These are phyloP conservation scores for Cadophora luteo-olivacea DNA, from an alignment of 2,329 filamentous ascomycete species.

Conservation along the genomic window DNA sequence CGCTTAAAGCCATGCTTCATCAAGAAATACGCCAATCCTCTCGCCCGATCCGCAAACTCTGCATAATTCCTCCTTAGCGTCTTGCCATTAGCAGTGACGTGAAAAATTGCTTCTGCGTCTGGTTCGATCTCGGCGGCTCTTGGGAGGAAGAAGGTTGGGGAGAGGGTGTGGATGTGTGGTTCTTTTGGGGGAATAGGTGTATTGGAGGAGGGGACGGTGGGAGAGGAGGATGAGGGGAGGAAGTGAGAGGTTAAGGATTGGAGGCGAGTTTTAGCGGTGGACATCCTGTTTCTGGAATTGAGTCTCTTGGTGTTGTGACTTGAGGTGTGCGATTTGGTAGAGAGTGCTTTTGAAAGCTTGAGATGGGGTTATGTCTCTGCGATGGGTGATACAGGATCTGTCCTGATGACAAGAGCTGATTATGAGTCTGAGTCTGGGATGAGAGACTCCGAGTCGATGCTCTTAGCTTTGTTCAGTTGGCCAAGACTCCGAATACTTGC, in stretches of 20 bases:
- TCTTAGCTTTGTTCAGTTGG: not conserved
- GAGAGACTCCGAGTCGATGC: not conserved
- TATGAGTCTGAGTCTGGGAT: not conserved
- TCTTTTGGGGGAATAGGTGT: slow-evolving; percentile 39
- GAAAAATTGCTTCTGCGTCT: slow-evolving; percentile 82
- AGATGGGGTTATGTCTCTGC: not conserved
- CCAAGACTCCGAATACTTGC: not conserved
- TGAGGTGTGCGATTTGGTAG: not conserved
- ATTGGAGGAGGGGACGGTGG: slow-evolving; percentile 32
- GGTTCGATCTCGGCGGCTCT: slow-evolving; percentile 90
- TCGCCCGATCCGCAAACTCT: slow-evolving; percentile 83
- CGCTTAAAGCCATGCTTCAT: slow-evolving; percentile 74
- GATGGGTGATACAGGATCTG: not conserved
- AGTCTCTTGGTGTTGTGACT: not conserved
- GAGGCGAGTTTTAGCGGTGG: slow-evolving; percentile 67
- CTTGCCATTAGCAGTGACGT: slow-evolving; percentile 79
- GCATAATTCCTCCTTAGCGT: slow-evolving; percentile 78
- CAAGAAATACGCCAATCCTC: slow-evolving; percentile 88
- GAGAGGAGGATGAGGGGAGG: slow-evolving; percentile 45
- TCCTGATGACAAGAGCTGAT: not conserved
- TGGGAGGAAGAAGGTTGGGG: slow-evolving; percentile 85
- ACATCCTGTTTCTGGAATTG: slow-evolving; percentile 58
- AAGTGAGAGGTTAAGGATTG: slow-evolving; percentile 64
- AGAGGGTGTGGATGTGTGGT: slow-evolving; percentile 74
- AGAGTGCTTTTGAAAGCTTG: not conserved